Percentiles rank a stretch among this genome's conserved stretches.
These are phyloP conservation scores for Fragaria iinumae DNA, from an alignment of 306 rosid species.

Conservation along the genomic window DNA sequence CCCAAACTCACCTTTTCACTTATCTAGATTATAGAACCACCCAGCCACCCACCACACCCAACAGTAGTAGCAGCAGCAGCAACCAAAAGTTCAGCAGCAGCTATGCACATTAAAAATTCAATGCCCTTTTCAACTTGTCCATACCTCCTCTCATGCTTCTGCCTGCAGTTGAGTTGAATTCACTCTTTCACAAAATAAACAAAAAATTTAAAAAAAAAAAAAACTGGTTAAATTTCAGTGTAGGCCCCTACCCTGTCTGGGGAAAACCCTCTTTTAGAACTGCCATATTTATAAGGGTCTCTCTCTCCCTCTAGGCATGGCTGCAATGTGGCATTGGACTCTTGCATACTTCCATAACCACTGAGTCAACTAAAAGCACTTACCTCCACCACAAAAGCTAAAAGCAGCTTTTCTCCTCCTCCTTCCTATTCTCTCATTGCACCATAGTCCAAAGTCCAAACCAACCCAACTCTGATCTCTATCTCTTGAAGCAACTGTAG, in stretches of 20 bases:
- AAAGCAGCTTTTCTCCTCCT: background rate
- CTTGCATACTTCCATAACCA: slow-evolving; percentile 1
- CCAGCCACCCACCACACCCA: background rate
- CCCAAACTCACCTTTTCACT: slow-evolving; percentile 1
- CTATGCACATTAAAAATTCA: background rate
- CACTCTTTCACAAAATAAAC: background rate
- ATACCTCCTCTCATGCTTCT: background rate
- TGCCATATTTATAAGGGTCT: background rate
- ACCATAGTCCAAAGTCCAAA: background rate
- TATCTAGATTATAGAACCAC: background rate
- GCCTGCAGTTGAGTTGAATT: slow-evolving; percentile 1
- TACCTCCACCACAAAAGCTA: background rate
- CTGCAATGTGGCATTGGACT: slow-evolving; percentile 8
- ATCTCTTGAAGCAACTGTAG: background rate
- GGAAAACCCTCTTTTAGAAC: background rate
- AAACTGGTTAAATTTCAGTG: background rate
- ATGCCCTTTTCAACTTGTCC: slow-evolving; percentile 5
- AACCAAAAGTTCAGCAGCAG: background rate
- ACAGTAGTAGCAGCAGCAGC: background rate
- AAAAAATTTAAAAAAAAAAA: background rate
- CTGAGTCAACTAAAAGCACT: background rate
- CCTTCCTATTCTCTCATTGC: background rate
- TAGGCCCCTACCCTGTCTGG: background rate
- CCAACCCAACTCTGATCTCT: background rate
- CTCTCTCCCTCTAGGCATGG: background rate